Conservation (phyloP, 2,329 filamentous ascomycete species). For the Xylariaceae sp. region DNA sequence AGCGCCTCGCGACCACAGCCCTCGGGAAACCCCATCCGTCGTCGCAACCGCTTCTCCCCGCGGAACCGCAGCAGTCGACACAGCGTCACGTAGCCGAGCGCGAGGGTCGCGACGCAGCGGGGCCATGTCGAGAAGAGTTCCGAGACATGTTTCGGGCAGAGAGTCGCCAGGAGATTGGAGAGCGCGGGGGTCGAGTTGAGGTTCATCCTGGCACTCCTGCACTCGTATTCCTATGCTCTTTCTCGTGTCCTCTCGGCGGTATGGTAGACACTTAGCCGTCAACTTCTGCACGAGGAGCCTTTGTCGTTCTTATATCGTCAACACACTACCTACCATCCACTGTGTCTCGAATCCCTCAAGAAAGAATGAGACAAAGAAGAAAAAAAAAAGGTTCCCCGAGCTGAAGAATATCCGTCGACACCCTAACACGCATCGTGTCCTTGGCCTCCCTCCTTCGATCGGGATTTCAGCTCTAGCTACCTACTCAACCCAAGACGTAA, state of each 20-base stretch:
- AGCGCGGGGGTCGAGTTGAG: neutral
- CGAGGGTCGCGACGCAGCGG: slow-evolving; percentile 16
- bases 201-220: slow-evolving; percentile 9
- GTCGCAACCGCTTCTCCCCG: slow-evolving; percentile 25
- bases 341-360: no score
- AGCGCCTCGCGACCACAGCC: slow-evolving; percentile 25
- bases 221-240: neutral
- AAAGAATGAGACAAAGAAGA: no score
- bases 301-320: no score
- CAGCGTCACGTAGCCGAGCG: slow-evolving; percentile 25
- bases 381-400: no score
- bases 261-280: neutral
- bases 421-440: no score
- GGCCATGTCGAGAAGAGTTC: slow-evolving; percentile 17
- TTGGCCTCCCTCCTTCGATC: no score
- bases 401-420: no score
- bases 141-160: neutral
- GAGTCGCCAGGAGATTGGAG: slow-evolving; percentile 4
- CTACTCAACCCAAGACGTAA: no score
- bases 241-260: neutral
- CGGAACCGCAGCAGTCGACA: slow-evolving; percentile 29
- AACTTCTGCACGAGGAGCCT: no score
- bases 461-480: no score
- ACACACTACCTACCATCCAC: no score
- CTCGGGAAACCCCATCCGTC: slow-evolving; percentile 23